Percentiles rank a stretch among this genome's conserved stretches.
Conservation (phyloP, 139 green algal species). For the Haematococcus lacustris region DNA sequence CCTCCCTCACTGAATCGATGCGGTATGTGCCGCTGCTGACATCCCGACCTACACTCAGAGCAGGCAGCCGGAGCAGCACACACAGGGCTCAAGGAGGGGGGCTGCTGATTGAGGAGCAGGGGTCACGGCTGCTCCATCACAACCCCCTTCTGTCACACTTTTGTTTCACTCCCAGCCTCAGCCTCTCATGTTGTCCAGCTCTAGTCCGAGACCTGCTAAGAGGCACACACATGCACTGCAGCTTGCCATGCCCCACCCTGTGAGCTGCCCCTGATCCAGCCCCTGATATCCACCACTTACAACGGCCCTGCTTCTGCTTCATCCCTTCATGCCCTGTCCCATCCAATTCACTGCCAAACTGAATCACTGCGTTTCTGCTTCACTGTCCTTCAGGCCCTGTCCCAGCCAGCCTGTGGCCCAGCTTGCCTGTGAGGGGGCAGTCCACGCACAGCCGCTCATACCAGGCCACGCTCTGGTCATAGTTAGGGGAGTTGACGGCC, state of each 20-base stretch:
- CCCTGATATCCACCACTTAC: neutral
- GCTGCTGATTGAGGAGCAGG: neutral
- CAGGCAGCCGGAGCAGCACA: neutral
- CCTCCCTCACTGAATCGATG: constrained; percentile 26
- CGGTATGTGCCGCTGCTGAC: constrained; percentile 42
- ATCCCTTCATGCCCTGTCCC: neutral
- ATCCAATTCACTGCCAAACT: neutral
- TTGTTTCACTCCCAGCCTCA: neutral
- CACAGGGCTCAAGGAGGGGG: neutral
- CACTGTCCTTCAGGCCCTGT: no score
- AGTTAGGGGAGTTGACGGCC: no score
- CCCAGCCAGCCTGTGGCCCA: neutral
- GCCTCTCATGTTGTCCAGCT: neutral
- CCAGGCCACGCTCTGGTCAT: no score
- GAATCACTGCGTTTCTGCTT: no score
- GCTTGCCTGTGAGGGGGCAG: constrained; percentile 34
- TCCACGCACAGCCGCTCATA: constrained; percentile 43
- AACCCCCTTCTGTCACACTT: neutral
- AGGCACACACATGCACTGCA: no score
- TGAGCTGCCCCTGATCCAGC: neutral
- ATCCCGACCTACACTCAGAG: constrained; percentile 33
- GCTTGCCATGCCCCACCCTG: no score
- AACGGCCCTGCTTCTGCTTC: neutral
- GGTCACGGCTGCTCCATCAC: neutral
- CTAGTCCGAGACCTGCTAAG: no score